Base-by-base conservation (phyloP, 2,329 filamentous ascomycete genomes). In the Fusarium sp. region DNA sequence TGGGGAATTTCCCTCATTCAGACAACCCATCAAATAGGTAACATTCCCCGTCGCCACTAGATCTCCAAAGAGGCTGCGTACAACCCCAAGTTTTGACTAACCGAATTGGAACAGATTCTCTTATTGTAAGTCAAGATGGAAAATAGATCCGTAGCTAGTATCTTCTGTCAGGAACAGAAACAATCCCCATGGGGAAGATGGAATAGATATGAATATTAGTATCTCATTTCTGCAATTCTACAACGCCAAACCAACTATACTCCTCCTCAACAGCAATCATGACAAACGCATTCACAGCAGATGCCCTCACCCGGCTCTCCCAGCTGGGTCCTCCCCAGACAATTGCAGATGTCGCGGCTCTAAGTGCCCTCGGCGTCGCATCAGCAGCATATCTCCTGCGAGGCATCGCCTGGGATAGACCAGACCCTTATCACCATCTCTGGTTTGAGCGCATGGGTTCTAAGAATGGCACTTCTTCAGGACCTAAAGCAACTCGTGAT, bases 401-500 rank as follows among this genome's bases (percentile, higher is more conserved):
- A 6, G 83, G 83, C 5, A 78, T 78, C 38, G 65, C 81, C 20
- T 86, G 84, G 83, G 83, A 86, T 56, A 83, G 79, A 44, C 82
- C 84, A 11, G 84, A 88, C 66, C 85, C 85, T 8, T 81, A 85
- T 59, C 72, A 81, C 40, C 77, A 85, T 68, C 76, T 86, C 25
- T 84, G 79, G 73, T 88, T 82, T 53, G 82, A 87, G 68, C 80
- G 81, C 40, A 85, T 86, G 18, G 85, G 86, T 65, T 67, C 64
- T 2, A 68, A 61, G 29, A 62, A 66, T 24, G 68, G 62, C 18
- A 47, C 53, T n/a, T 53, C 58, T 4, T 57, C 58, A 7, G 69
- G 63, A 12, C 83, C 55, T 14, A 78, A 78, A 55, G 78, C 79
- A 38, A 85, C 83, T 1, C 79, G 84, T 45, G 81, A 87, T 65